Evolutionary conservation across 2,329 filamentous ascomycete genomes (phyloP).

Genomic region (Diaporthe sp.): DNA sequence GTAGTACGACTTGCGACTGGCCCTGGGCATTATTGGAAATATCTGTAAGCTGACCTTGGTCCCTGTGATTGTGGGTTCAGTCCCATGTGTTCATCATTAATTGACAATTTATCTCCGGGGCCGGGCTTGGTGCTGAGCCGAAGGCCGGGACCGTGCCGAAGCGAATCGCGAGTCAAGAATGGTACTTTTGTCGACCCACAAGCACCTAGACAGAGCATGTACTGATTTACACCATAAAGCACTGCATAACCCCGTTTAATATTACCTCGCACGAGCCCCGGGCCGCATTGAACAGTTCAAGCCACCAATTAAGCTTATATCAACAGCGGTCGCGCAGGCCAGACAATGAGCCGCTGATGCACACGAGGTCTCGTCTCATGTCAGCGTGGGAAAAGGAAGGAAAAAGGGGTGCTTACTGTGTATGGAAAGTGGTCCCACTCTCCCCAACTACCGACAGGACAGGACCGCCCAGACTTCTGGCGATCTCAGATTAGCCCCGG

Average conservation of each 20-base stretch:
- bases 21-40: neutral
- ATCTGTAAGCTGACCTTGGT: neutral
- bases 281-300: neutral
- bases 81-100: neutral
- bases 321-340: neutral
- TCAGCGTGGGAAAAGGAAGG: neutral
- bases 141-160: neutral
- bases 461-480: constrained; percentile 16
- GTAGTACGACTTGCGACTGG: neutral
- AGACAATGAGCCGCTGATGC: too few species aligned
- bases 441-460: constrained; percentile 18
- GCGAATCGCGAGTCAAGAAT: constrained; percentile 8
- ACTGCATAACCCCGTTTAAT: neutral
- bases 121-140: neutral
- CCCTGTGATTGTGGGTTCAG: neutral
- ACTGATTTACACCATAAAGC: too few species aligned
- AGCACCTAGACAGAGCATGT: neutral
- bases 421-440: neutral
- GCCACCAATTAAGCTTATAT: constrained; percentile 28
- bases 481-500: constrained; percentile 14
- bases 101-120: neutral
- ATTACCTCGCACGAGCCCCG: neutral
- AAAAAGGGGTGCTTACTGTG: neutral
- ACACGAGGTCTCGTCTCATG: neutral
- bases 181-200: constrained; percentile 13